phyloP scores from a whole-genome alignment of 2,329 filamentous ascomycete genomes.

The Talaromyces albobiverticillius region DNA sequence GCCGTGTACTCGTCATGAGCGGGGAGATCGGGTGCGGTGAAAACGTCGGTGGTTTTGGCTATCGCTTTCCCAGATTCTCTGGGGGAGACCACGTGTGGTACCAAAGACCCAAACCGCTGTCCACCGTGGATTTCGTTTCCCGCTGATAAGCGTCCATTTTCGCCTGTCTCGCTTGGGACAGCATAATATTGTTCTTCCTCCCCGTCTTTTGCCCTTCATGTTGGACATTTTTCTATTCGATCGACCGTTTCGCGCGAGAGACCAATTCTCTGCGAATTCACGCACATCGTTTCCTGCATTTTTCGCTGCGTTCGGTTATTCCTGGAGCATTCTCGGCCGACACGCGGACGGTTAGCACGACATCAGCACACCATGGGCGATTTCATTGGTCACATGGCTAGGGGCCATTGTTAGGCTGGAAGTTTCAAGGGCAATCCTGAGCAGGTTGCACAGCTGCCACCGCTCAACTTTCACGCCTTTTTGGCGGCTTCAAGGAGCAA shows the following conservation, averaged over 20 bases:
- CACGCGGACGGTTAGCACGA: not conserved
- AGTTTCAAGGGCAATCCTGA: not conserved
- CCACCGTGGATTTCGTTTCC: not conserved
- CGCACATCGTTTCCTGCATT: not conserved
- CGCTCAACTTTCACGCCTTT: not conserved
- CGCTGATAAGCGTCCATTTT: not conserved
- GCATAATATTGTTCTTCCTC: not conserved
- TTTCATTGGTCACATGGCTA: conserved; percentile 2
- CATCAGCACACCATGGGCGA: not conserved
- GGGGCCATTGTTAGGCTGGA: not conserved
- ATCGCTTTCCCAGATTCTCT: not conserved
- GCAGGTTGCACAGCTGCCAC: not conserved
- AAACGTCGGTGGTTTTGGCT: not conserved
- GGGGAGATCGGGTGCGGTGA: not conserved
- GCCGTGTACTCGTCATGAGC: not conserved
- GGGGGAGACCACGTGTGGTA: conserved; percentile 1
- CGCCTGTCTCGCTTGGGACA: too few relatives aligned
- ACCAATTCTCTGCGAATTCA: not conserved
- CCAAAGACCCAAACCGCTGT: not conserved
- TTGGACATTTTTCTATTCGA: not conserved
- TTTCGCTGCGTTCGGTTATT: too few relatives aligned
- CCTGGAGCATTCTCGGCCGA: conserved; percentile 6
- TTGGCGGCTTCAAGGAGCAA: not conserved
- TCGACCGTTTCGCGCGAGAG: not conserved
- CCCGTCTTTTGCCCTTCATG: not conserved